These are phyloP conservation scores for Aspergillus sergii DNA, from an alignment of 2,329 filamentous ascomycete genomes.

Conservation along the genomic window DNA sequence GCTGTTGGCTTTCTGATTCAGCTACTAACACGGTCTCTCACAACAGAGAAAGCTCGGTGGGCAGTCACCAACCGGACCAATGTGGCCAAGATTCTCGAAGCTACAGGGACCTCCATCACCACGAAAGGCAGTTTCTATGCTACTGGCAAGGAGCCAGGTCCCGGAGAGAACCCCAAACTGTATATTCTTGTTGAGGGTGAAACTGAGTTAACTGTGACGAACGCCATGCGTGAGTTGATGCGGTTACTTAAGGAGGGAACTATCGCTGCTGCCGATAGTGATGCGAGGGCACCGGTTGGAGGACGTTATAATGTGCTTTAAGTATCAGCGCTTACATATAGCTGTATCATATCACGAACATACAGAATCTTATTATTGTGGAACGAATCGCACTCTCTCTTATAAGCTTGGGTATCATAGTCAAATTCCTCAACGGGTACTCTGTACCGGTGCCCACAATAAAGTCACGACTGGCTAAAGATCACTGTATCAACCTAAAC, in stretches of 20 bases:
- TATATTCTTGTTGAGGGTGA: slow-evolving; percentile 98
- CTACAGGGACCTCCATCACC: slow-evolving; percentile 93
- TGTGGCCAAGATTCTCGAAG: slow-evolving; percentile 95
- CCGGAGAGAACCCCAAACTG: slow-evolving; percentile 82
- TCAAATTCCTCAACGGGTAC: background rate
- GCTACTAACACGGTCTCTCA: slow-evolving; percentile 12
- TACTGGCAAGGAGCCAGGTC: slow-evolving; percentile 74
- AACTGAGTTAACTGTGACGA: slow-evolving; percentile 87
- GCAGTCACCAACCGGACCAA: slow-evolving; percentile 98
- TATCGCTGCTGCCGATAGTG: slow-evolving; percentile 83
- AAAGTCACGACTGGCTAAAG: background rate
- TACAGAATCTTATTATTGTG: slow-evolving; percentile 4
- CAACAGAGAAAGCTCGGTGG: slow-evolving; percentile 85
- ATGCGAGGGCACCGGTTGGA: slow-evolving; percentile 74
- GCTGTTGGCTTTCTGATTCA: background rate
- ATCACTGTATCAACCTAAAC: background rate
- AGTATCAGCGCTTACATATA: slow-evolving; percentile 6
- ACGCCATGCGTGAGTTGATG: slow-evolving; percentile 87
- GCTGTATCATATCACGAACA: slow-evolving; percentile 18
- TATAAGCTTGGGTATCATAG: slow-evolving; percentile 1
- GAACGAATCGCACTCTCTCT: background rate
- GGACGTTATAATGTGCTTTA: slow-evolving; percentile 86
- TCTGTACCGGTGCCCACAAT: background rate
- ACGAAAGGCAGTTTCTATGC: slow-evolving; percentile 93
- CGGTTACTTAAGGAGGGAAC: slow-evolving; percentile 87